Evolutionary conservation across 2,329 filamentous ascomycete genomes (phyloP).

Genomic region (Colletotrichum sp.): DNA sequence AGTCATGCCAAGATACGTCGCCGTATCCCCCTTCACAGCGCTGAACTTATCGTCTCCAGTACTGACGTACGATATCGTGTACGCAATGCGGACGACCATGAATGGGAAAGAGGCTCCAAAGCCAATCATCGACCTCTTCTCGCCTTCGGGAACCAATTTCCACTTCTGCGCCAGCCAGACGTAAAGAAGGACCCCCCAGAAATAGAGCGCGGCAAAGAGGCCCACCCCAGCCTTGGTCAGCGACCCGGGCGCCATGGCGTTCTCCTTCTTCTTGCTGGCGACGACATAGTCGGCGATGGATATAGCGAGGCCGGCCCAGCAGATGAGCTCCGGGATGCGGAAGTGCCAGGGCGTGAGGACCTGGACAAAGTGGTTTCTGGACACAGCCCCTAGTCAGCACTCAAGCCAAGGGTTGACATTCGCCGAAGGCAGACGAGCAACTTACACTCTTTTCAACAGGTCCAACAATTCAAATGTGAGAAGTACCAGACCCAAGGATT

Average conservation of each 20-base stretch:
- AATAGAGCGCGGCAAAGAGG: slow-evolving; percentile 23
- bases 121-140: slow-evolving; percentile 11
- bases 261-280: slow-evolving; percentile 9
- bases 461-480: slow-evolving; percentile 17
- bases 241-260: slow-evolving; percentile 14
- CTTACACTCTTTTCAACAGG: slow-evolving; percentile 21
- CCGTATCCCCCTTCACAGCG: slow-evolving; percentile 18
- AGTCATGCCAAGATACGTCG: slow-evolving; percentile 18
- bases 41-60: slow-evolving; percentile 20
- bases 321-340: slow-evolving; percentile 23
- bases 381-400: background rate
- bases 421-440: background rate
- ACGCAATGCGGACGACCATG: slow-evolving; percentile 20
- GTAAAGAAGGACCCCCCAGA: slow-evolving; percentile 19
- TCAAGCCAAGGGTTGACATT: background rate
- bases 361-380: slow-evolving; percentile 4
- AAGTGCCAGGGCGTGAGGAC: slow-evolving; percentile 20
- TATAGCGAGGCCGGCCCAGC: slow-evolving; percentile 24
- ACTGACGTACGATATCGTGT: slow-evolving; percentile 22
- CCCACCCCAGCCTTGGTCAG: slow-evolving; percentile 21
- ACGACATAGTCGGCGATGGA: slow-evolving; percentile 23
- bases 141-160: background rate
- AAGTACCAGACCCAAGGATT: slow-evolving; percentile 23
- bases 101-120: slow-evolving; percentile 13
- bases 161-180: slow-evolving; percentile 5